Conservation (phyloP, 345 rosid genomes). For the Nephelium lappaceum region DNA sequence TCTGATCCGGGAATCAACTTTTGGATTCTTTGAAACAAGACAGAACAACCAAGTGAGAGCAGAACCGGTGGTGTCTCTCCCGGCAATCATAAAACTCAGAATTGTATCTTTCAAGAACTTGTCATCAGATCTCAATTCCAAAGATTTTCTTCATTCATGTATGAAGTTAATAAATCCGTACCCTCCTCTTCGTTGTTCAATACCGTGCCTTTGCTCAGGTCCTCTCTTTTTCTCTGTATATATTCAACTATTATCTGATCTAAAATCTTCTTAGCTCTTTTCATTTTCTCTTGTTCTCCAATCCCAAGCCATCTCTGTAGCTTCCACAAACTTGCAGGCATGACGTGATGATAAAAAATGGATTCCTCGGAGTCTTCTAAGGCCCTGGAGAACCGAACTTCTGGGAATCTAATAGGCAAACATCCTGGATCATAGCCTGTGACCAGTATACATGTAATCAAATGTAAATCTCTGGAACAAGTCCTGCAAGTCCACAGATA, state of each 20-base stretch:
- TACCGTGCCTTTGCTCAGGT: conserved; percentile 8
- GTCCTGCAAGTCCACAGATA: no score
- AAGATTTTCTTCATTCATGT: conserved; percentile 29
- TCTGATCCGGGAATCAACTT: conserved; percentile 37
- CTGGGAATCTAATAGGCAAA: conserved; percentile 39
- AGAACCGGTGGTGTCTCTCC: conserved; percentile 41
- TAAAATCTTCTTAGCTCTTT: conserved; percentile 21
- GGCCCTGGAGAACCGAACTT: conserved; percentile 32
- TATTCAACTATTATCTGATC: conserved; percentile 26
- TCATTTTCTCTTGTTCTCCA: conserved; percentile 47
- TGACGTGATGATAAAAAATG: conserved; percentile 8
- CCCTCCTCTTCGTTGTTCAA: conserved; percentile 4
- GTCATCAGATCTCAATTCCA: conserved; percentile 29
- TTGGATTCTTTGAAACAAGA: conserved; percentile 20
- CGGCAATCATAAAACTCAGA: conserved; percentile 53
- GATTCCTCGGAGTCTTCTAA: conserved; percentile 43
- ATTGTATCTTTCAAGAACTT: conserved; percentile 56
- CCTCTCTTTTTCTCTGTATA: conserved; percentile 37
- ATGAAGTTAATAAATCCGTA: conserved; percentile 45
- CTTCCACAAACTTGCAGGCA: conserved; percentile 41
- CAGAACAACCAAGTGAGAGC: no score
- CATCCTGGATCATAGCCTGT: conserved; percentile 54
- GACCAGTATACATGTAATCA: conserved; percentile 45
- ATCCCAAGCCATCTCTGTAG: conserved; percentile 34
- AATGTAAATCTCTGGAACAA: conserved; percentile 35